Base-by-base conservation (phyloP, 176 grass and related monocot genomes). In the Oropetium thomaeum region DNA sequence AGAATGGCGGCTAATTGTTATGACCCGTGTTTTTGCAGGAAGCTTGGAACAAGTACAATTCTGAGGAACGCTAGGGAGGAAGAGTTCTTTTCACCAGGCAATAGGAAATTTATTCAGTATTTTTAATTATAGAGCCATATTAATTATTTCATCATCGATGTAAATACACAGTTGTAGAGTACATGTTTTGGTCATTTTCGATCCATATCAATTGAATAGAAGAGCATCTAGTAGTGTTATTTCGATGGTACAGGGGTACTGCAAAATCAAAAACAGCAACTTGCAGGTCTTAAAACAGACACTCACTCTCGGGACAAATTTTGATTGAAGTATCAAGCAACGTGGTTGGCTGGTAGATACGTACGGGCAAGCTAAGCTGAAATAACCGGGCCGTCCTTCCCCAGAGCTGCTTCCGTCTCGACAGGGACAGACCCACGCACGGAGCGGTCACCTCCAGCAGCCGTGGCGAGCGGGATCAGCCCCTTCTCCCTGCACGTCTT, bases 21-120 rank as follows among this genome's bases (percentile, higher is more conserved):
- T 70, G 0, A 48, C 17, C 57, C 35, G 0, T 8, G 57, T 17
- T 64, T 77, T 4, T 76, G 71, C 91, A 93, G 91, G 91, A 90
- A 69, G 87, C 91, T 73, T 93, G 91, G 91, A 88, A 90, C 62
- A 90, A 89, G 78, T 90, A 85, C 75, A 90, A 85, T 81, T 93
- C 84, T 0, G 91, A 79, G 83, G 74, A 83, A 62, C 78, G 91
- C 25, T 93, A 83, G 71, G 2, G 64, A 12, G 35, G 19, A 38
- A 76, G 31, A 16, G 14, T 27, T 53, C 5, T 45, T n/a, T 42
- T 29, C 3, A 22, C 37, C 0, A 3, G 14, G 60, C 43, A 13
- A 68, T 70, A 63, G 27, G 63, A 79, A 57, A 47, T 74, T 79
- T 14, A 44, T 32, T 75, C 33, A 43, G 51, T 79, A 79, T 74